Percentiles rank a stretch among this genome's conserved stretches.
Evolutionary conservation across 768 basidiomycete species (phyloP).

Genomic region (Trametes gibbosa): DNA sequence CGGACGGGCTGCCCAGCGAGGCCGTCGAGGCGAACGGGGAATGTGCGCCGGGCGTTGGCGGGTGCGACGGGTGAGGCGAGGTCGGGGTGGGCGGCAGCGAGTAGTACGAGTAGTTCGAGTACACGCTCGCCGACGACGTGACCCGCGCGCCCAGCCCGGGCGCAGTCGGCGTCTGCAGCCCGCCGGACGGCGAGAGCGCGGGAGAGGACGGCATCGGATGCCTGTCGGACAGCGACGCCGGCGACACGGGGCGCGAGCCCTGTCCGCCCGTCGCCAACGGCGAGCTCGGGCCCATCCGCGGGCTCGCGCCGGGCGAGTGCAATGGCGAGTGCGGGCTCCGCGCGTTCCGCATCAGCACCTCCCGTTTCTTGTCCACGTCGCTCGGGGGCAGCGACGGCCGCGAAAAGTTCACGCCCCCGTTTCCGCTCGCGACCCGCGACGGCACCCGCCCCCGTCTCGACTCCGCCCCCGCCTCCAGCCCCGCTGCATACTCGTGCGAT

Average conservation of each 20-base stretch:
- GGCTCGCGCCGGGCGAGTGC: background rate
- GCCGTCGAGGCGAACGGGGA: background rate
- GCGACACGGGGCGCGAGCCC: slow-evolving; percentile 4
- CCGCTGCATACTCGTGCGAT: background rate
- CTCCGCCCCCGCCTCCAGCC: too few relatives aligned
- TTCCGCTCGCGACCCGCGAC: slow-evolving; percentile 38
- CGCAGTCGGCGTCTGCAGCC: background rate
- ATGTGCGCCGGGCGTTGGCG: slow-evolving; percentile 14
- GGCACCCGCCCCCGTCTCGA: slow-evolving; percentile 40
- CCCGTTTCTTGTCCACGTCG: slow-evolving; percentile 40
- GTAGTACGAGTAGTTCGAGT: slow-evolving; percentile 69
- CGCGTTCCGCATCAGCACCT: slow-evolving; percentile 59
- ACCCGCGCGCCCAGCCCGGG: background rate
- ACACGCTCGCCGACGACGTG: slow-evolving; percentile 39
- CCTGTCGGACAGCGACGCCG: background rate
- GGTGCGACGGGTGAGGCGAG: slow-evolving; percentile 19
- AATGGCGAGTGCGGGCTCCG: slow-evolving; percentile 31
- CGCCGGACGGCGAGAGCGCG: background rate
- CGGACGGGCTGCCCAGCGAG: background rate
- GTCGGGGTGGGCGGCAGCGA: slow-evolving; percentile 47
- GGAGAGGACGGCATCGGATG: background rate
- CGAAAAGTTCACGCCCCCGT: slow-evolving; percentile 54
- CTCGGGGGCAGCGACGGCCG: slow-evolving; percentile 50
- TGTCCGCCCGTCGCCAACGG: background rate
- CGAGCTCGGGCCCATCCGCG: background rate